Conservation (phyloP, 495 filamentous ascomycete species). For the Penicillium turbatum region DNA sequence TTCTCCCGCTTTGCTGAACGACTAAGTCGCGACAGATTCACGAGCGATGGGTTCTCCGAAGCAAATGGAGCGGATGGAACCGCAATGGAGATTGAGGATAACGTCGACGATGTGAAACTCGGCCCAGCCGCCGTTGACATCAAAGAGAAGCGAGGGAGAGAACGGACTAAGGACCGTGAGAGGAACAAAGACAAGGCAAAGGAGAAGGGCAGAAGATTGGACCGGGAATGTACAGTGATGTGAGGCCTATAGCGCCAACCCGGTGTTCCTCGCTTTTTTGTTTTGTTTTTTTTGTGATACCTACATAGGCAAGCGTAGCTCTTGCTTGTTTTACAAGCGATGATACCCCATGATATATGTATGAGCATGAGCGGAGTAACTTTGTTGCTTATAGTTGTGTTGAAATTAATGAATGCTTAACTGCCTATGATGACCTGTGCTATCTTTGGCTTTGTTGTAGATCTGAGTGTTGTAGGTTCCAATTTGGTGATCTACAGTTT, state of each 20-base stretch:
- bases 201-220: slow-evolving; percentile 50
- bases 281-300: slow-evolving; percentile 7
- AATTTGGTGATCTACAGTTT: not conserved
- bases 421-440: not conserved
- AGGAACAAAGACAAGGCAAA: slow-evolving; percentile 28
- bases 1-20: slow-evolving; percentile 61
- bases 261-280: not conserved
- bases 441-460: not conserved
- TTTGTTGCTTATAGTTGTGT: not conserved
- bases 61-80: slow-evolving; percentile 32
- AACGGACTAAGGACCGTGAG: slow-evolving; percentile 26
- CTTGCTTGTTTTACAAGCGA: slow-evolving; percentile 16
- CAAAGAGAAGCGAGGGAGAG: slow-evolving; percentile 31
- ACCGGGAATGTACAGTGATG: slow-evolving; percentile 68
- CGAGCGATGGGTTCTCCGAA: slow-evolving; percentile 23
- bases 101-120: slow-evolving; percentile 24
- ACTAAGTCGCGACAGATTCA: slow-evolving; percentile 41
- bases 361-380: slow-evolving; percentile 10
- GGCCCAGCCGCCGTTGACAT: slow-evolving; percentile 20
- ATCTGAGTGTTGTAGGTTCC: not conserved
- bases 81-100: slow-evolving; percentile 27
- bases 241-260: slow-evolving; percentile 19
- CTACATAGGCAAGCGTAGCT: slow-evolving; percentile 2
- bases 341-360: slow-evolving; percentile 27
- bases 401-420: not conserved